These are phyloP conservation scores for Ramularia collo-cygni DNA, from an alignment of 2,329 filamentous ascomycete species.

Conservation along the genomic window DNA sequence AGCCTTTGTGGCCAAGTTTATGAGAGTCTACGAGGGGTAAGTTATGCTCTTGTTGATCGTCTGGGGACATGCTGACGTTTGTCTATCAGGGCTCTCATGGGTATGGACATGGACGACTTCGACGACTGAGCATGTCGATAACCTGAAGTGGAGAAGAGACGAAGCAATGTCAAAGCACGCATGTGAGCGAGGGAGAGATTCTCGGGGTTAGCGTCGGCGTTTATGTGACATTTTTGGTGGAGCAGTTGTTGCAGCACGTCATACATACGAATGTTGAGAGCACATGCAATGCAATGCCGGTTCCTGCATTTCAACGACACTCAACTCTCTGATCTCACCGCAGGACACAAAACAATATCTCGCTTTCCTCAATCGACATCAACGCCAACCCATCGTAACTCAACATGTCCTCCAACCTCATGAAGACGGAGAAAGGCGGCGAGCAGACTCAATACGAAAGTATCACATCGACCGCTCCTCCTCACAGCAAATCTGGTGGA, in stretches of 20 bases:
- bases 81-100: constrained; percentile 57
- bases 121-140: constrained; percentile 25
- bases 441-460: constrained; percentile 58
- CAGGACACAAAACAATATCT: no score
- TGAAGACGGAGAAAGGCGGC: constrained; percentile 55
- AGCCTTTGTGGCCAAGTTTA: constrained; percentile 97
- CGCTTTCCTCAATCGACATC: no score
- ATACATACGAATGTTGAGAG: constrained; percentile 1
- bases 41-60: constrained; percentile 14
- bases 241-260: background rate
- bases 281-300: no score
- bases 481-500: constrained; percentile 49
- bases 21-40: constrained; percentile 90
- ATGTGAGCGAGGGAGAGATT: no score
- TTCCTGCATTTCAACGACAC: background rate
- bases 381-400: no score
- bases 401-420: constrained; percentile 48
- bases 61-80: constrained; percentile 12
- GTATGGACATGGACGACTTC: constrained; percentile 60
- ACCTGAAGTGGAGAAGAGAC: background rate
- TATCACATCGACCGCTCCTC: constrained; percentile 43
- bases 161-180: no score
- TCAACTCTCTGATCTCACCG: no score
- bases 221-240: no score
- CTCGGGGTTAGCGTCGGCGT: no score